Percentiles rank a stretch among this genome's conserved stretches.
These are phyloP conservation scores for Candida coleopterorum DNA, from an alignment of 805 yeast genomes.

Conservation along the genomic window DNA sequence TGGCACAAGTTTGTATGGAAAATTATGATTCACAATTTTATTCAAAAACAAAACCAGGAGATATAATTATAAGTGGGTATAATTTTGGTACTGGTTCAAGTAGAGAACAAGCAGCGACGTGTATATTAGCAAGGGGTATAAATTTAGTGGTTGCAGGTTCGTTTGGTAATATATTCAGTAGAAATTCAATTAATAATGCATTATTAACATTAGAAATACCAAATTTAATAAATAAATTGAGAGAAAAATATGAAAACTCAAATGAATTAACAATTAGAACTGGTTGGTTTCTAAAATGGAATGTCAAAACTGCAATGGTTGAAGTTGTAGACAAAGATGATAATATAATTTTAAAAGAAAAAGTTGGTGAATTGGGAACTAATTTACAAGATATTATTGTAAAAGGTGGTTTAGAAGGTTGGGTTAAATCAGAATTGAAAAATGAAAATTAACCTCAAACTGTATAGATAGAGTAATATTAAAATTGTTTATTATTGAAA, in stretches of 20 bases:
- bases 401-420: slow-evolving; percentile 96
- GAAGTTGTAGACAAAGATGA: slow-evolving; percentile 65
- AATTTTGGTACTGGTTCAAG: slow-evolving; percentile 99
- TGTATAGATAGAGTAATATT: neutral
- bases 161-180: slow-evolving; percentile 91
- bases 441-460: slow-evolving; percentile 3
- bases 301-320: slow-evolving; percentile 80
- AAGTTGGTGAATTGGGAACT: slow-evolving; percentile 93
- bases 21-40: slow-evolving; percentile 92
- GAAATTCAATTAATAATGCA: slow-evolving; percentile 97
- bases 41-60: slow-evolving; percentile 75
- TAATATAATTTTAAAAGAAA: slow-evolving; percentile 65
- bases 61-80: slow-evolving; percentile 86
- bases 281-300: slow-evolving; percentile 91
- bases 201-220: slow-evolving; percentile 92
- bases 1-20: slow-evolving; percentile 99
- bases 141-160: slow-evolving; percentile 93
- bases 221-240: slow-evolving; percentile 67
- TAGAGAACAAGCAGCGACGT: slow-evolving; percentile 99
- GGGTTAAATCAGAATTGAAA: slow-evolving; percentile 77
- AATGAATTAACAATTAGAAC: slow-evolving; percentile 89
- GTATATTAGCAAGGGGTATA: slow-evolving; percentile 90
- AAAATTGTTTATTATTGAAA: too few species aligned
- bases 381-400: slow-evolving; percentile 95
- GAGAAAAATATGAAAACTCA: slow-evolving; percentile 56